Conservation (phyloP, 1,284 basidiomycete species). For the Ustilago tritici region DNA sequence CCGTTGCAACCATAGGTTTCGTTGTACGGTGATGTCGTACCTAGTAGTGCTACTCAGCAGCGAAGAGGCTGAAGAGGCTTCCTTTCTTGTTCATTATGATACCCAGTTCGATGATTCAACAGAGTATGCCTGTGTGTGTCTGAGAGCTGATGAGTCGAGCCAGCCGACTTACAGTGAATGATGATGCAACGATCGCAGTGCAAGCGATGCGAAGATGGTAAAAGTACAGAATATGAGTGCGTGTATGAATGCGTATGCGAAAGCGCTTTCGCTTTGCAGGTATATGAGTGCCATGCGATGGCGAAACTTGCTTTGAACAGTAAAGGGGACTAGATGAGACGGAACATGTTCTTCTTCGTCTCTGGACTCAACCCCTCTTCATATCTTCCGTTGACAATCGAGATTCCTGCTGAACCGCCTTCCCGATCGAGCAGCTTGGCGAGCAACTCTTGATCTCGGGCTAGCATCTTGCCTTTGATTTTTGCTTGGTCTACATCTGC, state of each 20-base stretch:
- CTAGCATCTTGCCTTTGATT: constrained; percentile 29
- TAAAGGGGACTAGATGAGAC: constrained; percentile 36
- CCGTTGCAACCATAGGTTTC: constrained; percentile 25
- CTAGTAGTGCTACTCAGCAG: constrained; percentile 34
- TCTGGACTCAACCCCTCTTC: constrained; percentile 53
- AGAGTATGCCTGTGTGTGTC: not conserved
- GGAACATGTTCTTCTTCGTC: constrained; percentile 59
- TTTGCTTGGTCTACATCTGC: not conserved
- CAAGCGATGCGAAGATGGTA: not conserved
- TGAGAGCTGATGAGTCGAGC: too few species aligned
- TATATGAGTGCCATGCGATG: constrained; percentile 2
- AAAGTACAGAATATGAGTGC: not conserved
- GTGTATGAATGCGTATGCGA: not conserved
- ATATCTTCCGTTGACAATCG: constrained; percentile 50
- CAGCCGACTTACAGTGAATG: too few species aligned
- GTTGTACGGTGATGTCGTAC: constrained; percentile 37
- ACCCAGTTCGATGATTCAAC: not conserved
- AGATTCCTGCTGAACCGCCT: constrained; percentile 43
- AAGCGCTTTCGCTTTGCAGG: not conserved
- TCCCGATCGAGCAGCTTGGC: constrained; percentile 49
- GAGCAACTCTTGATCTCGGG: constrained; percentile 48
- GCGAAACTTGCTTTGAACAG: not conserved
- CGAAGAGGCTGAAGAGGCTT: not conserved
- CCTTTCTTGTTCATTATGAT: not conserved
- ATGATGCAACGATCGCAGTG: not conserved